These are phyloP conservation scores for Kandelia obovata DNA, from an alignment of 345 rosid species.

Conservation along the genomic window DNA sequence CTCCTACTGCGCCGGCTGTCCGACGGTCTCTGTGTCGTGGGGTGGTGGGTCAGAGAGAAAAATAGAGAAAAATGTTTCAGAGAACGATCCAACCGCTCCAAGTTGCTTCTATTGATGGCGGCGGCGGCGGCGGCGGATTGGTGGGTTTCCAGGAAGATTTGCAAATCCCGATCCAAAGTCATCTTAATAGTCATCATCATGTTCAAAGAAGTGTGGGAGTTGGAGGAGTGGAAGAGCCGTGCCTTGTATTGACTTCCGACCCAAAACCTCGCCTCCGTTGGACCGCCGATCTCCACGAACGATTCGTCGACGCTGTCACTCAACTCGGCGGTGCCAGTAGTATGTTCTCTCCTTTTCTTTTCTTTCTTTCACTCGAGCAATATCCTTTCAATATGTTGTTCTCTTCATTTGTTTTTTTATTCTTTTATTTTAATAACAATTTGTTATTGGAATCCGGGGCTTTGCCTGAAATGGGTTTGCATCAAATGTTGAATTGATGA, in stretches of 20 bases:
- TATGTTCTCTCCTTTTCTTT: constrained; percentile 23
- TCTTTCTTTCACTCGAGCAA: neutral
- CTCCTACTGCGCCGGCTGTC: neutral
- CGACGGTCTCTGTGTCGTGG: neutral
- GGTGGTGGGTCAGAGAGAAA: neutral
- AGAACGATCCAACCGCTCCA: constrained; percentile 14
- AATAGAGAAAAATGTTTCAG: constrained; percentile 8
- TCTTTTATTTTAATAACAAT: neutral
- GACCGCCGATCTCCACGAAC: constrained; percentile 88
- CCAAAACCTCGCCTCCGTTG: constrained; percentile 93
- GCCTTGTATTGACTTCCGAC: constrained; percentile 80
- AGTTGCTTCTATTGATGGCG: constrained; percentile 3
- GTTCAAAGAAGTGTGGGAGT: neutral
- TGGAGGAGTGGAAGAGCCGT: constrained; percentile 43
- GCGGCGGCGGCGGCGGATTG: constrained; percentile 3
- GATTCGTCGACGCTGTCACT: constrained; percentile 81
- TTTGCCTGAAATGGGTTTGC: no score
- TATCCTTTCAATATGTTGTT: neutral
- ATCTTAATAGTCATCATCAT: neutral
- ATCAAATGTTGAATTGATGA: no score
- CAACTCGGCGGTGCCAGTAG: constrained; percentile 88
- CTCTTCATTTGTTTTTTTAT: neutral
- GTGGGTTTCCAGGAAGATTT: constrained; percentile 10
- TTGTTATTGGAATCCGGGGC: neutral
- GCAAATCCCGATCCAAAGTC: constrained; percentile 8